phyloP scores from a whole-genome alignment of 495 filamentous ascomycete genomes.

The Aspergillus affinis region DNA sequence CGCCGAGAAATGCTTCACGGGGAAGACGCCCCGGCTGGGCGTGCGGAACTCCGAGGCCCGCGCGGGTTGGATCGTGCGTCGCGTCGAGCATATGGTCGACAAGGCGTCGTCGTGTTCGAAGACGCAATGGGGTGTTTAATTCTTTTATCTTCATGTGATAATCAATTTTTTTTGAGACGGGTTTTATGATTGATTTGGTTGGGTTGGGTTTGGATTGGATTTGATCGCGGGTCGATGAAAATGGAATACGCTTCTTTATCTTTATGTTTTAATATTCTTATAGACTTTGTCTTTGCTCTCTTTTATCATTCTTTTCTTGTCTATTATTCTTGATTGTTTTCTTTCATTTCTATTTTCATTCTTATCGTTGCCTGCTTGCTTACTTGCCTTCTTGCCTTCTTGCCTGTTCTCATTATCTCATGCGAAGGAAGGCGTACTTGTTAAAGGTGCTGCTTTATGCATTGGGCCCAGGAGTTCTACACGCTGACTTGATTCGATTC shows the following conservation, averaged over 20 bases:
- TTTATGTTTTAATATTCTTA: conserved; percentile 1
- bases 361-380: not conserved
- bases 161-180: not conserved
- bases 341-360: not conserved
- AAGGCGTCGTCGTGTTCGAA: conserved; percentile 31
- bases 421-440: not conserved
- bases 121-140: conserved; percentile 32
- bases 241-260: not conserved
- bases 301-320: not conserved
- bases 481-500: conserved; percentile 1
- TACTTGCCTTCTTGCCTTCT: no score
- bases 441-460: not conserved
- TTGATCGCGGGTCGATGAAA: not conserved
- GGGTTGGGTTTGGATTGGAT: not conserved
- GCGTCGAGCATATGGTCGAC: conserved; percentile 35
- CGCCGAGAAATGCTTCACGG: conserved; percentile 34
- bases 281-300: conserved; percentile 1
- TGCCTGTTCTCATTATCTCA: not conserved
- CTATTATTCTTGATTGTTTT: not conserved
- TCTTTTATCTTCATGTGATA: not conserved
- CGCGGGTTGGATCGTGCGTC: conserved; percentile 39
- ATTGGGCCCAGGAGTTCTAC: not conserved
- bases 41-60: conserved; percentile 19
- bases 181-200: not conserved
- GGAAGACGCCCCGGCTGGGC: conserved; percentile 35